Evolutionary conservation across 768 basidiomycete species (phyloP).

Genomic region (Boletellus ananiceps): DNA sequence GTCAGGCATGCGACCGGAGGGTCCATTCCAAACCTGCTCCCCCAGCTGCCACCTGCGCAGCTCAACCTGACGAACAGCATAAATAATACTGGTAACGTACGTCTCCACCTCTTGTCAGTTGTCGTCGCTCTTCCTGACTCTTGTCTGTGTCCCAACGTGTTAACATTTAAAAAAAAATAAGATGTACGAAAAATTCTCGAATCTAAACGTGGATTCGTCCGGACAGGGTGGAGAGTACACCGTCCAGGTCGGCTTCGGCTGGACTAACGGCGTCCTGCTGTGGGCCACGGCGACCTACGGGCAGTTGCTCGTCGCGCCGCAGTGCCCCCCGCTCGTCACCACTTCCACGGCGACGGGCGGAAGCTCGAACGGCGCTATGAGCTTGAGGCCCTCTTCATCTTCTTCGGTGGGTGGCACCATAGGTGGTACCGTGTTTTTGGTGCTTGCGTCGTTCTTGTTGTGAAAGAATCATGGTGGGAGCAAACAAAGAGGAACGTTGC

Average conservation of each 20-base stretch:
- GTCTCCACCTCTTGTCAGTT: slow-evolving; percentile 23
- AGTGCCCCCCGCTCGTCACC: slow-evolving; percentile 50
- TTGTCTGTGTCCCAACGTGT: too few species aligned
- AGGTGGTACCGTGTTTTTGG: too few species aligned
- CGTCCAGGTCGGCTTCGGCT: slow-evolving; percentile 84
- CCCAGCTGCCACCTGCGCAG: slow-evolving; percentile 63
- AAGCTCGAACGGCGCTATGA: slow-evolving; percentile 3
- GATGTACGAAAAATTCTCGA: slow-evolving; percentile 91
- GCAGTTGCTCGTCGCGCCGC: slow-evolving; percentile 49
- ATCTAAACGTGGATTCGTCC: slow-evolving; percentile 69
- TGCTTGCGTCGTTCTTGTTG: too few species aligned
- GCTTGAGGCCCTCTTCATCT: too few species aligned
- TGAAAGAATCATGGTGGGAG: too few species aligned
- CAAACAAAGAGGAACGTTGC: too few species aligned
- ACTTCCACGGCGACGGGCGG: neutral
- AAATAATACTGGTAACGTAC: slow-evolving; percentile 68
- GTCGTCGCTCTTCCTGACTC: too few species aligned
- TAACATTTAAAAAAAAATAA: slow-evolving; percentile 22
- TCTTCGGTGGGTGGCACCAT: too few species aligned
- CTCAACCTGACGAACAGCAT: slow-evolving; percentile 65
- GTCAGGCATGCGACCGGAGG: slow-evolving; percentile 66
- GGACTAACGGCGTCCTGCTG: slow-evolving; percentile 81
- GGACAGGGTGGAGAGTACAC: slow-evolving; percentile 85
- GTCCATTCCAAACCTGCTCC: slow-evolving; percentile 63
- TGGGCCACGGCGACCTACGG: slow-evolving; percentile 74